phyloP scores from a whole-genome alignment of 1,139 yeast species.

The Hemisphaericaspora xylanilytica region DNA sequence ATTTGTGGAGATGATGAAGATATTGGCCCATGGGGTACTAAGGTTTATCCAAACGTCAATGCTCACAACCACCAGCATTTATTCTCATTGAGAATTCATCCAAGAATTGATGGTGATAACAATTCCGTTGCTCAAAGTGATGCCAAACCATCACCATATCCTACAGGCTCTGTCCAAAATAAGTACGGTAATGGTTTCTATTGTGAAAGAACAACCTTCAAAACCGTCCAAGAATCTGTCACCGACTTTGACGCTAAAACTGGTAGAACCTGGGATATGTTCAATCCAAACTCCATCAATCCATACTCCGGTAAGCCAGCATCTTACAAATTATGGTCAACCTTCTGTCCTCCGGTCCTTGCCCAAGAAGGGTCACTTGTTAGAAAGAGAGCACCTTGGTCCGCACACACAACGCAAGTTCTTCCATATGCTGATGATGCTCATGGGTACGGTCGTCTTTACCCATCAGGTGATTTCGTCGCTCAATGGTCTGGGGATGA shows the following conservation, averaged over 20 bases:
- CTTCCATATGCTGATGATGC: constrained; percentile 62
- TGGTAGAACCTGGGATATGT: constrained; percentile 75
- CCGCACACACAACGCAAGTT: constrained; percentile 63
- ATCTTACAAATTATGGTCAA: constrained; percentile 74
- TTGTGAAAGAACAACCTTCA: constrained; percentile 60
- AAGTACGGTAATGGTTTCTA: constrained; percentile 73
- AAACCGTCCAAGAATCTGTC: constrained; percentile 65
- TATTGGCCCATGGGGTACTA: constrained; percentile 74
- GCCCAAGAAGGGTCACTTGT: constrained; percentile 76
- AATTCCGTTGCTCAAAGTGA: constrained; percentile 73
- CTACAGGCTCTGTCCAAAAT: constrained; percentile 65
- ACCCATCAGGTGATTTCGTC: constrained; percentile 79
- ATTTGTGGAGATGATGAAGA: constrained; percentile 62
- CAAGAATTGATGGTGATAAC: constrained; percentile 76
- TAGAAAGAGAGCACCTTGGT: constrained; percentile 82
- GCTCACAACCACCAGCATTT: constrained; percentile 87
- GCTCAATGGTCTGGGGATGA: constrained; percentile 82
- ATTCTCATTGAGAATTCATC: constrained; percentile 76
- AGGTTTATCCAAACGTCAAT: constrained; percentile 75
- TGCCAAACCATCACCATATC: constrained; percentile 56
- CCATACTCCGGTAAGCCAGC: constrained; percentile 73
- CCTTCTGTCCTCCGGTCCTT: constrained; percentile 68
- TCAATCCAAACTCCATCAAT: constrained; percentile 66
- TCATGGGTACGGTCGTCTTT: constrained; percentile 53
- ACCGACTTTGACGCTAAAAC: constrained; percentile 61